A percentile compares a stretch with the other conserved stretches of the same genome.
These are phyloP conservation scores for Podaxis pistillaris DNA, from an alignment of 768 basidiomycete species.

Conservation along the genomic window DNA sequence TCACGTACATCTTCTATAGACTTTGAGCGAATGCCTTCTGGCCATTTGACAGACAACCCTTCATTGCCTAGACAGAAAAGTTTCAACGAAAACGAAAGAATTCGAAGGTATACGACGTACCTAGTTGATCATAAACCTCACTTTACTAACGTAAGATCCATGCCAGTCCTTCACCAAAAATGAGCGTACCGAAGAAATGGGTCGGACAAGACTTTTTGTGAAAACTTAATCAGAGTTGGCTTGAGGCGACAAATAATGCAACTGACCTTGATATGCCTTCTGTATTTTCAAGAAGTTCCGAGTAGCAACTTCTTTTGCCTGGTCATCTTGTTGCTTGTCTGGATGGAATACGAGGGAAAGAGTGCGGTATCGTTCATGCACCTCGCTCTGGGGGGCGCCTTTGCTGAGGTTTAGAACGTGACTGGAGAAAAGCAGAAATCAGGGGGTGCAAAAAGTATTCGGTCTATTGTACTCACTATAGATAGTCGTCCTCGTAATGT, in stretches of 20 bases:
- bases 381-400: constrained; percentile 63
- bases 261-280: constrained; percentile 76
- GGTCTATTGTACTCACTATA: constrained; percentile 18
- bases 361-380: constrained; percentile 69
- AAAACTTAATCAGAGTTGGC: not conserved
- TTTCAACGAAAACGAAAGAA: not conserved
- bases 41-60: constrained; percentile 26
- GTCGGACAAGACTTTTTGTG: constrained; percentile 63
- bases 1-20: constrained; percentile 45
- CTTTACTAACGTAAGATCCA: constrained; percentile 29
- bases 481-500: constrained; percentile 7
- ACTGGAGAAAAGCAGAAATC: constrained; percentile 29
- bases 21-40: constrained; percentile 33
- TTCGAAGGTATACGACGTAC: constrained; percentile 30
- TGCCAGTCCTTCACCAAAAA: not conserved
- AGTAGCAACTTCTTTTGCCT: constrained; percentile 56
- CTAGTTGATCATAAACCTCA: constrained; percentile 74
- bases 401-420: constrained; percentile 69
- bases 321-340: constrained; percentile 71
- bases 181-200: constrained; percentile 57
- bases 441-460: not conserved
- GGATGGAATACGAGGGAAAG: constrained; percentile 83
- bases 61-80: constrained; percentile 24
- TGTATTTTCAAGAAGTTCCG: constrained; percentile 74
- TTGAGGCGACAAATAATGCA: not conserved